Base-by-base conservation (phyloP, 1,139 yeast genomes). In the Schwanniomyces etchellsii region DNA sequence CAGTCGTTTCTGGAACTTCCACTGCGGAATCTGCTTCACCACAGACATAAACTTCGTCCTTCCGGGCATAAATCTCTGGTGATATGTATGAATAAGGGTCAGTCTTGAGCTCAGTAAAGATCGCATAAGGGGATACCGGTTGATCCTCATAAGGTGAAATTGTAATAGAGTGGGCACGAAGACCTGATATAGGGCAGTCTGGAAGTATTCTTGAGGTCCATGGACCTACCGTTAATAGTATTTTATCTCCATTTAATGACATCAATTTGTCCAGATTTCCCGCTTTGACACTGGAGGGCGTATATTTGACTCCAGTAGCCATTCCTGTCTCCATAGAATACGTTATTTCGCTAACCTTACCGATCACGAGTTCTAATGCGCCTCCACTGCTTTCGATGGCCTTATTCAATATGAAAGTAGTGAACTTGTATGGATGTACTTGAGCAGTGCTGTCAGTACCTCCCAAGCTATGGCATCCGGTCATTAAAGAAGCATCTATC, bases 21-120 rank as follows among this genome's bases (percentile, higher is more conserved):
- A 83, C 95, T 5, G 82, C 70, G 1, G 91, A 81, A 50, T 89
- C 96, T 26, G 96, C 96, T 57, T 91, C 98, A 29, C 98, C 98
- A 60, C 98, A 91, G 2, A 91, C 93, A 48, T 89, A 91, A 20
- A 91, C 95, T 56, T 91, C 98, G 57, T 91, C 96, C 48, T 79
- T 81, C 50, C 98, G 75, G 6, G 98, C 96, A 54, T 91, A 91
- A 37, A 91, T 79, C 54, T 91, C 98, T 1, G 98, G 98, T 1
- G 91, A 77, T 24, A 81, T 81, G 54, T 81, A 83, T 31, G 77
- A 70, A 33, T 69, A 69, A 15, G 76, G 69, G 14, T 74, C 76
- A 13, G 84, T 65, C 48, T 80, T 81, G 45, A 89, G 69, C 55
- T 91, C 97, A 6, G 97, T 86, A 60, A 91, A 93, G 27, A 91